Evolutionary conservation across 768 basidiomycete species (phyloP).

Genomic region (Suillus lakei): DNA sequence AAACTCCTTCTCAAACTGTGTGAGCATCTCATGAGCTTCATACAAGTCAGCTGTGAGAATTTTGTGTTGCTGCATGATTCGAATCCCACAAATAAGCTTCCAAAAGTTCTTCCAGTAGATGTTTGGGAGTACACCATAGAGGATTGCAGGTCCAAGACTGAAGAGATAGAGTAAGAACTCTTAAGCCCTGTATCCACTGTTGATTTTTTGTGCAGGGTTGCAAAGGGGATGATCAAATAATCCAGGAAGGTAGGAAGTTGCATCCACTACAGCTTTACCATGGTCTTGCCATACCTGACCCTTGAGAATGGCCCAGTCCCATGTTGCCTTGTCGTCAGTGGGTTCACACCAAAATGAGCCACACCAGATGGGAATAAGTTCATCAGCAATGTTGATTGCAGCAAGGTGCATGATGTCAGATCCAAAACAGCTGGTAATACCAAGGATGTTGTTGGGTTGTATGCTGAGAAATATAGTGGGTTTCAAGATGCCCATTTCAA

Average conservation of each 20-base stretch:
- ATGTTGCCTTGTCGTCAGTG: constrained; percentile 24
- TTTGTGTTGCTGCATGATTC: constrained; percentile 22
- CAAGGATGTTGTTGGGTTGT: constrained; percentile 19
- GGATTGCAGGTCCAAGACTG: constrained; percentile 22
- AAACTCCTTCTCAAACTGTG: constrained; percentile 26
- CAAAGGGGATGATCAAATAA: constrained; percentile 24
- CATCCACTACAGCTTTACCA: constrained; percentile 21
- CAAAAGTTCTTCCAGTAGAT: constrained; percentile 24
- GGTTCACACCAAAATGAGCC: constrained; percentile 22
- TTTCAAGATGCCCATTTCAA: constrained; percentile 38
- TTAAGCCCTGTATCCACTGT: constrained; percentile 27
- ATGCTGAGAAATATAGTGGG: constrained; percentile 42
- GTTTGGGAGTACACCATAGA: constrained; percentile 19
- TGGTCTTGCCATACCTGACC: constrained; percentile 25
- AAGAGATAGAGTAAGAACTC: constrained; percentile 23
- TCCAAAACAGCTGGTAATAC: constrained; percentile 37
- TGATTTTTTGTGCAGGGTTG: constrained; percentile 26
- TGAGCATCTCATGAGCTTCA: constrained; percentile 11
- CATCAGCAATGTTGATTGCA: constrained; percentile 24
- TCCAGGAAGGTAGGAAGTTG: constrained; percentile 17
- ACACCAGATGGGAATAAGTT: constrained; percentile 24
- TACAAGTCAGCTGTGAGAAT: constrained; percentile 20
- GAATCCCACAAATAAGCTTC: constrained; percentile 23
- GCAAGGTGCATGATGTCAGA: constrained; percentile 47
- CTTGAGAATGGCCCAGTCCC: constrained; percentile 40